Base-by-base conservation (phyloP, 805 yeast species). In the Scheffersomyces ergatensis region DNA sequence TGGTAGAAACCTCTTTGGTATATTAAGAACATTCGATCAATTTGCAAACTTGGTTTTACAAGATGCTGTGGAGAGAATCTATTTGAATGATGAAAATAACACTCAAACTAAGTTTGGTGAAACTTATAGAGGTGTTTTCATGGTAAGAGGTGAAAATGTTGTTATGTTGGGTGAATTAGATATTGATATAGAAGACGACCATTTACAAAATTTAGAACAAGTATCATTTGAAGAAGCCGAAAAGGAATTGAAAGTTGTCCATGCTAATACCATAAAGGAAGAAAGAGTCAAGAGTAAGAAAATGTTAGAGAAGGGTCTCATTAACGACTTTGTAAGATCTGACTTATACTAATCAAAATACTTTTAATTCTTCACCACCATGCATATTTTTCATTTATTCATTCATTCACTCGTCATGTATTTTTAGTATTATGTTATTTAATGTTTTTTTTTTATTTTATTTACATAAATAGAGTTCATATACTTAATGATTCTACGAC, bases 101-200 rank as follows among this genome's bases (percentile, higher is more conserved):
- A 65, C 68, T 35, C 62, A 61, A 3, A 69, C 67, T 31, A 57
- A 76, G 47, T 92, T 82, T 57, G 95, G 86, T 7, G 96, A 92
- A 60, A 70, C 68, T n/a, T 72, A 73, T 37, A 76, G 85, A 39
- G 97, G 96, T 8, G 86, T 88, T 37, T 83, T 82, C 58, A 77
- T 93, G 67, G 83, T 93, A 31, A 84, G 99, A 65, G 99, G 99
- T 46, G 99, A 93, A 62, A 92, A 92, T 54, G 93, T 93, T 7
- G 93, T 90, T 8, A 78, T 90, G 81, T 62, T 93, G 59, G 99
- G 98, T 16, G 97, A 92, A 60, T 77, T 92, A 46, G 97, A 90
- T 62, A 85, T 89, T 46, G 96, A 88, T 56, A 77, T 70, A 47
- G 96, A 89, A 62, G 95, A 86, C 55, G 77, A 69, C 46, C 85